These are phyloP conservation scores for Fusarium tupiense DNA, from an alignment of 2,329 filamentous ascomycete species.

Conservation along the genomic window DNA sequence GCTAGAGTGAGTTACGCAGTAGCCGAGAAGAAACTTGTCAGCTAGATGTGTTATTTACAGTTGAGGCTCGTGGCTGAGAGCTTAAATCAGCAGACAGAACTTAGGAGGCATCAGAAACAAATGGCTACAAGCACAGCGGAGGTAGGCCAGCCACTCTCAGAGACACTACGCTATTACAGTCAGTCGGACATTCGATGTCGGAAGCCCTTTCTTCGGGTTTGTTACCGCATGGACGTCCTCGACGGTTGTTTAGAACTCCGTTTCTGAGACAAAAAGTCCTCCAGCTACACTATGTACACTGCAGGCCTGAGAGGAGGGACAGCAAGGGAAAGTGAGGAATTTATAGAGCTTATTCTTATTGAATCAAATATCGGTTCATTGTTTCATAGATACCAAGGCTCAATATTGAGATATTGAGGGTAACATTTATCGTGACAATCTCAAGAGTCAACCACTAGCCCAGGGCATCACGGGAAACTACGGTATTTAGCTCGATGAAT, in stretches of 20 bases:
- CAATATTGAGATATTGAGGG: accelerated
- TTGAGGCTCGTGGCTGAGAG: too few species aligned
- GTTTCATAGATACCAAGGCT: accelerated
- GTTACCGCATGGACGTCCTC: not conserved
- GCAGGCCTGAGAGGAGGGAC: too few species aligned
- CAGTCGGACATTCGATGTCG: accelerated
- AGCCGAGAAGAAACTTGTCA: not conserved
- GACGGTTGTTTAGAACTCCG: not conserved
- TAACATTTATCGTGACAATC: not conserved
- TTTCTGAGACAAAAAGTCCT: not conserved
- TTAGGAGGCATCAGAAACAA: not conserved
- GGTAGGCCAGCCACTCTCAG: not conserved
- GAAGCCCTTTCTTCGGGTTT: not conserved
- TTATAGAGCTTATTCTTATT: accelerated
- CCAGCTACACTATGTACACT: not conserved
- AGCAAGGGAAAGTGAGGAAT: too few species aligned
- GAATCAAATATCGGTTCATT: accelerated
- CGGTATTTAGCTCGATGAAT: not conserved
- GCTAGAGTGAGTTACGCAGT: not conserved
- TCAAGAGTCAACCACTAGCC: not conserved
- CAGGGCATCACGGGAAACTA: not conserved
- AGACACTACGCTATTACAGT: accelerated
- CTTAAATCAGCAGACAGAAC: too few species aligned
- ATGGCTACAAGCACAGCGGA: not conserved
- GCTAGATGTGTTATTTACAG: too few species aligned